Base-by-base conservation (phyloP, 164 flowering plant species). In the Euptelea pleiosperma region DNA sequence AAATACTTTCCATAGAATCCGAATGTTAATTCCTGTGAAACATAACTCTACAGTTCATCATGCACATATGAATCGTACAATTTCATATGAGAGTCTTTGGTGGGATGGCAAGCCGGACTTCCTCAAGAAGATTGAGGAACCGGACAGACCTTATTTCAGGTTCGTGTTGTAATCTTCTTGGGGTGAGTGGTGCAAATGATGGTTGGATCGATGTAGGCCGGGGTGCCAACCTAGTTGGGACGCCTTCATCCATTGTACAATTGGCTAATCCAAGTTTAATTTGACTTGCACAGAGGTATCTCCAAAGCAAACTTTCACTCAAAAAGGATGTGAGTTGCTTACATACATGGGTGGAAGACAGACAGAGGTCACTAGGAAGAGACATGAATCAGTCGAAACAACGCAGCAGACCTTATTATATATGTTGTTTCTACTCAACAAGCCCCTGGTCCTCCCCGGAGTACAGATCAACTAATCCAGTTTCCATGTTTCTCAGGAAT, bases 371-470 rank as follows among this genome's bases (percentile, higher is more conserved):
- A n/a, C n/a, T n/a, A n/a, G n/a, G 36, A 59, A 61, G 47, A 26
- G 10, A 1, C 12, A 35, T 15, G 15, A 1, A 3, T 45, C 36
- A 18, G 49, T 22, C 43, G 26, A 31, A 34, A 1, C 1, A 10
- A 11, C n/a, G 41, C 22, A 10, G 4, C 49, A 30, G 59, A 33
- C n/a, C 50, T n/a, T n/a, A n/a, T n/a, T n/a, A n/a, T n/a, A n/a
- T n/a, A 30, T 12, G 34, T 28, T 26, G 22, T 7, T 46, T 58
- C 69, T 73, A 76, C 37, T 79, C 80, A 42, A 87, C 94, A 36
- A 88, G 67, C 41, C 96, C 97, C 59, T 87, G 86, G 36, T 88
- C 86, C 74, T 83, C 96, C 4, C 99, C 97, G 52, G 87, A 93
- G 67, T 90, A 88, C 65, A 68, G 82, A 56, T 93, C 99, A 35